Percentiles rank a stretch among this genome's conserved stretches.
phyloP scores from a whole-genome alignment of 148 eudicot genomes.

The Cornus florida region DNA sequence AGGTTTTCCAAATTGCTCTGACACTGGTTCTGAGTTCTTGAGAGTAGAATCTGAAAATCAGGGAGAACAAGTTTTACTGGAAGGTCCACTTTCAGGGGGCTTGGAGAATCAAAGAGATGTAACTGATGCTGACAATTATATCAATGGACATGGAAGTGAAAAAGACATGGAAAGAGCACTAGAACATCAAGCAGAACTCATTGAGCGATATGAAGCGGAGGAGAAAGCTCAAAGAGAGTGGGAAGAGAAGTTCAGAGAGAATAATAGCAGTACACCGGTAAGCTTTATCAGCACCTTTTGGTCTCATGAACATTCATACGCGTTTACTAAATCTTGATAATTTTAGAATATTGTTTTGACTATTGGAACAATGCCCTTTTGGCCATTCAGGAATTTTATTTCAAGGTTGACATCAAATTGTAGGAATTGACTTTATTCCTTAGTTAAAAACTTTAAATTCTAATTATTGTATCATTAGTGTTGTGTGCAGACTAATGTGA shows the following conservation, averaged over 20 bases:
- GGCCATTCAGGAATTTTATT: not conserved
- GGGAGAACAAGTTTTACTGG: slow-evolving; percentile 16
- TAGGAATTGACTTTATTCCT: no score
- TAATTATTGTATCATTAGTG: not conserved
- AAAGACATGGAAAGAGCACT: slow-evolving; percentile 73
- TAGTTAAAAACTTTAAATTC: no score
- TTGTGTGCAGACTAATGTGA: not conserved
- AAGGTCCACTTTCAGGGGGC: slow-evolving; percentile 23
- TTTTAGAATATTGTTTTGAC: not conserved
- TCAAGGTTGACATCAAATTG: not conserved
- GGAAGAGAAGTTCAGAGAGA: slow-evolving; percentile 80
- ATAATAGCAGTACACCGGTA: slow-evolving; percentile 53
- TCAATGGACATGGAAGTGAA: slow-evolving; percentile 23
- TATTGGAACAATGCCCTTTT: not conserved
- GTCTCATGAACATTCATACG: slow-evolving; percentile 9
- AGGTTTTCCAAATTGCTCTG: slow-evolving; percentile 28
- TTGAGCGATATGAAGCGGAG: slow-evolving; percentile 66
- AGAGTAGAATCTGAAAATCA: slow-evolving; percentile 26
- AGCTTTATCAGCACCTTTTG: slow-evolving; percentile 15
- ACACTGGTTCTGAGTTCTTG: slow-evolving; percentile 21
- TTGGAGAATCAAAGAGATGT: slow-evolving; percentile 25
- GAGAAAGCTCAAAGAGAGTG: slow-evolving; percentile 91
- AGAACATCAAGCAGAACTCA: slow-evolving; percentile 68
- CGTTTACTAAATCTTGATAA: not conserved
- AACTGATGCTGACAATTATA: slow-evolving; percentile 20